A percentile compares a stretch with the other conserved stretches of the same genome.
Evolutionary conservation across 495 filamentous ascomycete species (phyloP).

Genomic region (Aspergillus sclerotioniger): DNA sequence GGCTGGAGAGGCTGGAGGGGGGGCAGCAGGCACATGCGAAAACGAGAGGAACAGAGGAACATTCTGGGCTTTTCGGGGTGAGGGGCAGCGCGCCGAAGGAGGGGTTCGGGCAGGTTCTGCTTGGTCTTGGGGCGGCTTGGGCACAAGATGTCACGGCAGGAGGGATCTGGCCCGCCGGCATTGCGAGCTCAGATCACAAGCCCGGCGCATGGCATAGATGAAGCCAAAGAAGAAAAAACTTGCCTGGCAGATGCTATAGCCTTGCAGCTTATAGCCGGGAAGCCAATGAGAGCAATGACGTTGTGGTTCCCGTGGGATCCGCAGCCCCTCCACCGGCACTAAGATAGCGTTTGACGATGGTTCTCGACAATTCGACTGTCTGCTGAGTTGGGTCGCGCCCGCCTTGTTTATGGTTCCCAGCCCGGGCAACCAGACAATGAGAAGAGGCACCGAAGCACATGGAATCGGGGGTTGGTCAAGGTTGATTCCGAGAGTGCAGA

Average conservation of each 20-base stretch:
- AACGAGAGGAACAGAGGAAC: slow-evolving; percentile 13
- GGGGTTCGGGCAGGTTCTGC: slow-evolving; percentile 8
- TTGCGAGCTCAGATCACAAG: neutral
- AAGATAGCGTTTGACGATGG: slow-evolving; percentile 11
- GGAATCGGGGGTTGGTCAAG: slow-evolving; percentile 3
- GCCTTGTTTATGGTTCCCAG: neutral
- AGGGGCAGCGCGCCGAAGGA: neutral
- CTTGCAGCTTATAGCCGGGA: neutral
- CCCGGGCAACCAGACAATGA: neutral
- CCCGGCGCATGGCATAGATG: neutral
- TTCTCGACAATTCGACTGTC: slow-evolving; percentile 12
- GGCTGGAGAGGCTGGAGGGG: too few species aligned
- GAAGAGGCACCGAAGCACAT: neutral
- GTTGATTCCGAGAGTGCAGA: neutral
- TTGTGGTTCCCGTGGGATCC: slow-evolving; percentile 13
- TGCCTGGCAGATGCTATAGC: slow-evolving; percentile 1
- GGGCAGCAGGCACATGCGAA: slow-evolving; percentile 4
- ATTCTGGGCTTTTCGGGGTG: slow-evolving; percentile 15
- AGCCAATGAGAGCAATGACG: slow-evolving; percentile 13
- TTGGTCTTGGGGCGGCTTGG: neutral
- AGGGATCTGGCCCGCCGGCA: slow-evolving; percentile 8
- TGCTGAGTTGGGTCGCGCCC: neutral
- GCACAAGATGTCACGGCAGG: neutral
- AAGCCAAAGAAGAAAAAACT: slow-evolving; percentile 4
- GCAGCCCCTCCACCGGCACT: slow-evolving; percentile 6